These are phyloP conservation scores for Fusarium kyushuense DNA, from an alignment of 2,329 filamentous ascomycete species.

Conservation along the genomic window DNA sequence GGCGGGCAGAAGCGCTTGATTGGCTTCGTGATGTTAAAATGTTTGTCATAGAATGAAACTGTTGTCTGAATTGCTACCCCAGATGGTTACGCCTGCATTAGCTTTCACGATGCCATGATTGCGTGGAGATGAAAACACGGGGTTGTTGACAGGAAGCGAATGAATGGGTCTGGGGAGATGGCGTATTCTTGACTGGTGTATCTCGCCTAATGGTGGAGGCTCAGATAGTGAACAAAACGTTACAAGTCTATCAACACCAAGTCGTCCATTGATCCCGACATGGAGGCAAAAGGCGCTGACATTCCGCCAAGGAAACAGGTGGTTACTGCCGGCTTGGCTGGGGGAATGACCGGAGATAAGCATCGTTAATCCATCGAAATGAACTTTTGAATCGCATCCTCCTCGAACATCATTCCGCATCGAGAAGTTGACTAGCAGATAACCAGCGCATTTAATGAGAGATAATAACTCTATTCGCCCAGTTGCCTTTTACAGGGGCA, in stretches of 20 bases:
- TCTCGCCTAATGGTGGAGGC: neutral
- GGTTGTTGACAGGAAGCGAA: constrained; percentile 17
- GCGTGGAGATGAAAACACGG: constrained; percentile 16
- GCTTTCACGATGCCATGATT: neutral
- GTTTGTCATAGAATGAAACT: neutral
- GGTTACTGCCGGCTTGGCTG: constrained; percentile 29
- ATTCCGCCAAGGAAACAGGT: constrained; percentile 16
- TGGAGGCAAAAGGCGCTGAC: constrained; percentile 4
- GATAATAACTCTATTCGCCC: constrained; percentile 10
- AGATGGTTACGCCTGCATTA: constrained; percentile 23
- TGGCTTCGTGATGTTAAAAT: constrained; percentile 6
- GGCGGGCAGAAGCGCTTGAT: constrained; percentile 9
- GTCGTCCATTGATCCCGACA: neutral
- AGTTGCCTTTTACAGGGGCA: constrained; percentile 7
- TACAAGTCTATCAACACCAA: neutral
- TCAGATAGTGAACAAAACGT: neutral
- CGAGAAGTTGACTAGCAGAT: constrained; percentile 25
- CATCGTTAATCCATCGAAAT: neutral
- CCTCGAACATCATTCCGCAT: constrained; percentile 15
- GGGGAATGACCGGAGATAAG: constrained; percentile 35
- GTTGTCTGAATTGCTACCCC: constrained; percentile 25
- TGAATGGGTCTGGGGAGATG: neutral
- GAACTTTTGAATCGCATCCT: constrained; percentile 21
- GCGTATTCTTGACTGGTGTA: too few relatives aligned
- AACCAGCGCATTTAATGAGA: constrained; percentile 9